Evolutionary conservation across 2,329 filamentous ascomycete species (phyloP), one percentile per base, ranked within the genome.

Genomic region (Rachicladosporium sp.): DNA sequence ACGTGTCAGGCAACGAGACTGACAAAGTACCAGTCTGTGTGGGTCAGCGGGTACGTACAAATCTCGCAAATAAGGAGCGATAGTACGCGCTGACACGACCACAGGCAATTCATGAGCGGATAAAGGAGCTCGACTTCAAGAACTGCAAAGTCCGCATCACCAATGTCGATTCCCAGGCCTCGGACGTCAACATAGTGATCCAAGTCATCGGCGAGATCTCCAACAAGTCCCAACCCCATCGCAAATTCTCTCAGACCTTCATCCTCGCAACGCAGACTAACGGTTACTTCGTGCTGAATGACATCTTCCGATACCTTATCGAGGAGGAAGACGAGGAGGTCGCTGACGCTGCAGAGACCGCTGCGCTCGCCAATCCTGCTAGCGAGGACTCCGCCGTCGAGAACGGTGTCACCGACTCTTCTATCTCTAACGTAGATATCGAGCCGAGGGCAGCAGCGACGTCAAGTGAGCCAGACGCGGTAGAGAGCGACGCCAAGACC

Each of bases 161-260:
- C 63, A 98, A 98, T 58, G 91, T 98, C 56, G 91, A 98, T 65
- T 89, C 88, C 11, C 89, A 98, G 66, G 81, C 82, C 46, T 95
- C 89, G 7, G 82, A 80, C 61, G 78, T 88, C 46, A 93, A 88
- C 67, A 96, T 98, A 52, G 80, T 98, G 53, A 93, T 98, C 56
- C 88, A 94, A 64, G 91, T 96, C 54, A 95, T 98, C 58, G 91
- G 91, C 49, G 89, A 96, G 67, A 93, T 91, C 55, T 94, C 88
- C 55, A 95, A 93, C 76, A 93, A 93, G 65, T 78, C 77, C 36
- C 80, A 80, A 48, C 84, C 91, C 43, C 85, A 89, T 56, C 88
- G 84, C 70, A 95, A 95, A 64, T 98, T 98, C 58, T 82, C 88
- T 31, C 91, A 98, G 72, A 96, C 89, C 38, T 98, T 98, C 54